Percentiles rank a stretch among this genome's conserved stretches.
These are phyloP conservation scores for Oryza glumipatula DNA, from an alignment of 176 grass and related monocot species.

Conservation along the genomic window DNA sequence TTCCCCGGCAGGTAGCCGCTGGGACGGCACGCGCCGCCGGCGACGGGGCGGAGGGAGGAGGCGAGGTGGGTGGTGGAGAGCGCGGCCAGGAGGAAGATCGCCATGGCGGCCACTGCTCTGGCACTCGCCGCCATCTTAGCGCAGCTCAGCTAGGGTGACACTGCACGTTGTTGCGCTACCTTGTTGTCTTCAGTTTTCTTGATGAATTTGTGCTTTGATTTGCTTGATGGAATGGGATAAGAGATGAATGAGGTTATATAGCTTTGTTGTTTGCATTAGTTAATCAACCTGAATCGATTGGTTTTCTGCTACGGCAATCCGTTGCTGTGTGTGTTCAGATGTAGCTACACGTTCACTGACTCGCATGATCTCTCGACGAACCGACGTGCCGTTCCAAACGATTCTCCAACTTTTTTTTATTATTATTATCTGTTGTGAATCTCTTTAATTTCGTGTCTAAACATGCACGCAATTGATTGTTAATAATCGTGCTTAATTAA, in stretches of 20 bases:
- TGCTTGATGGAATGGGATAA: background rate
- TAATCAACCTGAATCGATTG: background rate
- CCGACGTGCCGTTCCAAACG: background rate
- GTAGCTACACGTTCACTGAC: too few relatives aligned
- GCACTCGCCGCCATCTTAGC: slow-evolving; percentile 9
- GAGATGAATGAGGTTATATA: background rate
- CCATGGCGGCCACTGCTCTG: slow-evolving; percentile 2
- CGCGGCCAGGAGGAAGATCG: slow-evolving; percentile 13
- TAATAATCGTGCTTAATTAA: too few relatives aligned
- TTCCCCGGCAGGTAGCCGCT: slow-evolving; percentile 56
- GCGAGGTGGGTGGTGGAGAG: slow-evolving; percentile 40
- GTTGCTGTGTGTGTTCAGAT: background rate
- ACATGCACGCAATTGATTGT: too few relatives aligned
- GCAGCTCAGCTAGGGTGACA: background rate
- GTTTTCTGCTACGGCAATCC: background rate
- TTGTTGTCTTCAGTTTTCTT: background rate
- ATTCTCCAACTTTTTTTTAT: background rate
- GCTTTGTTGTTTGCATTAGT: background rate
- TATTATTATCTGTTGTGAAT: too few relatives aligned
- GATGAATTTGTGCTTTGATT: background rate
- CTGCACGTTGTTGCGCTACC: background rate
- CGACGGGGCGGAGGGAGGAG: slow-evolving; percentile 25
- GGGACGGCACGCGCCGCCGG: slow-evolving; percentile 22
- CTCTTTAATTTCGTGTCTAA: too few relatives aligned
- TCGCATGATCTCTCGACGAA: background rate